phyloP scores from a whole-genome alignment of 371 early-diverging fungal species.

The Enteropsectra breve region DNA sequence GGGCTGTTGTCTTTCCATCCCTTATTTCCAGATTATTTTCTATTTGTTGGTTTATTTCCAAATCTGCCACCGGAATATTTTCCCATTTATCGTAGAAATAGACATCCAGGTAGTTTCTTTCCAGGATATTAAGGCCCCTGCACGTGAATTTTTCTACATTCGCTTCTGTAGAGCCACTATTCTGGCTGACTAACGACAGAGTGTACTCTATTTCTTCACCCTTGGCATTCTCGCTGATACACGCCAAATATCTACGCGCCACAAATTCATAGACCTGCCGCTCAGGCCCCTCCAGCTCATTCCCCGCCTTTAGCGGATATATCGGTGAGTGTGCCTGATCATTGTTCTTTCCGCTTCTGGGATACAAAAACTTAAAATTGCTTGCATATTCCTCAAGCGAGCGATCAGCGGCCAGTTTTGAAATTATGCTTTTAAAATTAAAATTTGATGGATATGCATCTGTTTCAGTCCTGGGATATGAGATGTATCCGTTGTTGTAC shows the following conservation, averaged over 20 bases:
- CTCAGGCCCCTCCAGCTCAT: slow-evolving; percentile 64
- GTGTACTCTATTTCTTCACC: slow-evolving; percentile 73
- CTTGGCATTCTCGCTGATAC: slow-evolving; percentile 80
- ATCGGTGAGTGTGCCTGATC: slow-evolving; percentile 99
- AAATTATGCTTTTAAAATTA: slow-evolving; percentile 63
- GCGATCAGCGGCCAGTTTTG: slow-evolving; percentile 38
- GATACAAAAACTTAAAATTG: slow-evolving; percentile 55
- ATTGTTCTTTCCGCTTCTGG: slow-evolving; percentile 77
- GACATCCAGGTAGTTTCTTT: slow-evolving; percentile 81
- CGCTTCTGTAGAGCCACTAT: slow-evolving; percentile 53
- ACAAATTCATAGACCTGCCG: slow-evolving; percentile 77
- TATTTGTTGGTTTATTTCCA: slow-evolving; percentile 64
- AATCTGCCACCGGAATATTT: slow-evolving; percentile 67
- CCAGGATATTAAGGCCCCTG: slow-evolving; percentile 58
- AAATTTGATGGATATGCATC: slow-evolving; percentile 73
- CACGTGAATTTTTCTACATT: slow-evolving; percentile 36
- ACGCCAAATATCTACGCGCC: slow-evolving; percentile 77
- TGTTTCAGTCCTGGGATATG: slow-evolving; percentile 98
- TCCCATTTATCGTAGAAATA: slow-evolving; percentile 85
- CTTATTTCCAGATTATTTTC: slow-evolving; percentile 54
- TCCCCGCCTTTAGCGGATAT: slow-evolving; percentile 73
- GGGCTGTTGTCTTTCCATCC: slow-evolving; percentile 69
- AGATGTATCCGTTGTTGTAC: slow-evolving; percentile 75
- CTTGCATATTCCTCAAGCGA: slow-evolving; percentile 40
- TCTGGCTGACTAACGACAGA: slow-evolving; percentile 65